Conservation (phyloP, 352 stramenopile species). For the Plasmopara muralis region DNA sequence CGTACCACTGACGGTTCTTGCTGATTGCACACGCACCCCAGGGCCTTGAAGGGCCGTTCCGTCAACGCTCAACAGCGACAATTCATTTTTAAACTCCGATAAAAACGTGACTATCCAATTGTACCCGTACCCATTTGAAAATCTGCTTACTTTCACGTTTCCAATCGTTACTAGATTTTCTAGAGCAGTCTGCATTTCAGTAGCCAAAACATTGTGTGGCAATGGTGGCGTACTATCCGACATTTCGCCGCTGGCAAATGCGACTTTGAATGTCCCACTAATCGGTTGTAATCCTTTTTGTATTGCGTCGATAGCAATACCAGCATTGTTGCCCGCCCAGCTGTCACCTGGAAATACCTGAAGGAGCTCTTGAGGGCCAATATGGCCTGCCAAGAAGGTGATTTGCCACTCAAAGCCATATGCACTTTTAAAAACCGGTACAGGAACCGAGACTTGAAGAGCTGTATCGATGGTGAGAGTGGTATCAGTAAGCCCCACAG, state of each 20-base stretch:
- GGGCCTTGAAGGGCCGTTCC: slow-evolving; percentile 89
- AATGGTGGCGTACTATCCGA: slow-evolving; percentile 86
- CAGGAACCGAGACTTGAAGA: slow-evolving; percentile 23
- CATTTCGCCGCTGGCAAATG: slow-evolving; percentile 49
- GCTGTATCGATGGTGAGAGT: slow-evolving; percentile 17
- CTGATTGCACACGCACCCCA: slow-evolving; percentile 73
- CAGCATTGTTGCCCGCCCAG: slow-evolving; percentile 91
- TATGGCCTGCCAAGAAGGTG: slow-evolving; percentile 68
- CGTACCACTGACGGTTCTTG: slow-evolving; percentile 54
- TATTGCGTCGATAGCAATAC: slow-evolving; percentile 72
- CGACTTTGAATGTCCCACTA: slow-evolving; percentile 86
- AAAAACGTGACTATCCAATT: slow-evolving; percentile 95
- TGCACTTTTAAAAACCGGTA: slow-evolving; percentile 61
- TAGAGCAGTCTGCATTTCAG: slow-evolving; percentile 76
- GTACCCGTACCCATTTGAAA: slow-evolving; percentile 90
- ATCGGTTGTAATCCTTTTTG: slow-evolving; percentile 87
- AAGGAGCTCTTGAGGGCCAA: slow-evolving; percentile 85
- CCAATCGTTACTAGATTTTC: slow-evolving; percentile 86
- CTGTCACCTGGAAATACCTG: slow-evolving; percentile 80
- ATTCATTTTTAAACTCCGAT: slow-evolving; percentile 68
- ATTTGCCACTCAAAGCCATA: slow-evolving; percentile 72
- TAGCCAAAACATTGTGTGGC: slow-evolving; percentile 80
- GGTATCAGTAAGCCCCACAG: neutral
- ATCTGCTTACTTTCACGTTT: slow-evolving; percentile 81
- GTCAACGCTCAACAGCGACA: slow-evolving; percentile 85